Base-by-base conservation (phyloP, 164 flowering plant genomes). In the Tetracentron sinense region DNA sequence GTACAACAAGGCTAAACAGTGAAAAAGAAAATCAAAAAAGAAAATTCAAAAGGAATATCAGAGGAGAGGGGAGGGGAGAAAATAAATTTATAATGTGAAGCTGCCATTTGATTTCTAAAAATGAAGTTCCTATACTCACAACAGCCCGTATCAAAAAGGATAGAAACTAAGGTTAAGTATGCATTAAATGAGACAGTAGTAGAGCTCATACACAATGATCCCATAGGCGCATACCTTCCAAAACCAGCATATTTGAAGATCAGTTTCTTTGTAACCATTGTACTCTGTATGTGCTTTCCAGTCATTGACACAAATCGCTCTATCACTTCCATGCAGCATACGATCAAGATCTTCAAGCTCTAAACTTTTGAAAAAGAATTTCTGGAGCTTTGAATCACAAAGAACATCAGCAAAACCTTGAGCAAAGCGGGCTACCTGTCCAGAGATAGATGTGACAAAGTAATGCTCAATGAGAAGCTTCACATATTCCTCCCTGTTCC, bases 261-360 rank as follows among this genome's bases (percentile, higher is more conserved):
- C 98, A 46, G 76, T 76, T 64, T 81, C 89, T 58, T 78, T 77
- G 71, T 78, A 93, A 61, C 95, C 96, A 72, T 79, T 73, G 68
- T 93, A 93, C 23, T 83, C 86, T 16, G 98, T 89, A 74, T 93
- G 92, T 25, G 83, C 85, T 72, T 81, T 89, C 98, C 98, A 93
- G 71, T 90, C 98, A 30, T 83, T 79, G 22, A 89, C 79, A 69
- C 73, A 78, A 21, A 93, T 81, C 44, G 75, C 78, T 65, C 58
- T 68, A 64, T 81, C 92, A 69, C 87, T 83, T 52, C 98, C 98
- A 76, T 78, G 75, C 33, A 90, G 79, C 90, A 93, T 83, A 59
- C 60, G 67, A 74, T 93, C 94, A 65, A 89, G 76, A 76, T 89
- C 96, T 76, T 83, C 85, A 29, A 78, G 86, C 55, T 89, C 92